Conservation (phyloP, 83 land plant genomes). For the Thuja plicata region DNA sequence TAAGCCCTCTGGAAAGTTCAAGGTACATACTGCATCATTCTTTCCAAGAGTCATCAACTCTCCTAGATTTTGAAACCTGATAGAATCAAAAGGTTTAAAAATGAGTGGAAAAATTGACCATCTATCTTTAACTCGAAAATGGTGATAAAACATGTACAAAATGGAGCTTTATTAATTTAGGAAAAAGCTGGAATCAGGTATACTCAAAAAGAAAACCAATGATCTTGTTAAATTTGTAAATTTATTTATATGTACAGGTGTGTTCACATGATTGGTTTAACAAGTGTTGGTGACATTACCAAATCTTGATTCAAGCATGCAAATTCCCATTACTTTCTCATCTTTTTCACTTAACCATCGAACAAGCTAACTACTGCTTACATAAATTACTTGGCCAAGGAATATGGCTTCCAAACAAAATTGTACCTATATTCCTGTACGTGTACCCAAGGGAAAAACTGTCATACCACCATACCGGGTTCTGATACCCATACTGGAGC, state of each 20-base stretch:
- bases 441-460: no score
- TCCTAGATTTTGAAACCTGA: constrained; percentile 95
- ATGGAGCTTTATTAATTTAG: neutral
- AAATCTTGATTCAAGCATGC: neutral
- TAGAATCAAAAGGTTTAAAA: neutral
- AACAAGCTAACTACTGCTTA: neutral
- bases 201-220: neutral
- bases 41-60: constrained; percentile 99
- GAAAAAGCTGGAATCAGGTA: neutral
- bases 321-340: neutral
- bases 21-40: constrained; percentile 78
- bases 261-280: neutral
- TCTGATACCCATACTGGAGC: no score
- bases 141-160: neutral
- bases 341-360: neutral
- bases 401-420: neutral
- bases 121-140: neutral
- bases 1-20: constrained; percentile 81
- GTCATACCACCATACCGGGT: no score
- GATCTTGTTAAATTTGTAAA: neutral
- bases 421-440: no score
- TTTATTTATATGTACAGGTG: neutral
- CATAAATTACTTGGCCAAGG: neutral
- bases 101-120: neutral
- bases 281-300: neutral